These are phyloP conservation scores for Coemansia sp. DNA, from an alignment of 192 early-diverging fungal species.

Conservation along the genomic window DNA sequence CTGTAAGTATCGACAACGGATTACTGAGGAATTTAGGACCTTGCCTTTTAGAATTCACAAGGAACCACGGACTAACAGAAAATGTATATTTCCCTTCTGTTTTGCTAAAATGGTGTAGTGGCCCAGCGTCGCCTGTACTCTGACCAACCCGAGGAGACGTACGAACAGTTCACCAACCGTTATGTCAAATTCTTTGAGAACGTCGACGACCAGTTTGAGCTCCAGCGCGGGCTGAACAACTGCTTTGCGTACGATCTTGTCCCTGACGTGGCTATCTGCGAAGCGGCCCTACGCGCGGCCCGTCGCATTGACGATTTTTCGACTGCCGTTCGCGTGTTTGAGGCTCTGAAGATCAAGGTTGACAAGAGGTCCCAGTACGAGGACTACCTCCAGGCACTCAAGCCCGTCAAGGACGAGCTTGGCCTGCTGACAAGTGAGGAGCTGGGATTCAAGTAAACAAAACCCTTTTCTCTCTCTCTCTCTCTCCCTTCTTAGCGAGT, in stretches of 20 bases:
- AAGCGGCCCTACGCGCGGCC: slow-evolving; percentile 85
- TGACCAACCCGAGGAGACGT: slow-evolving; percentile 70
- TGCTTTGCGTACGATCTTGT: slow-evolving; percentile 95
- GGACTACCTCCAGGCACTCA: slow-evolving; percentile 85
- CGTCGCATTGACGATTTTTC: slow-evolving; percentile 93
- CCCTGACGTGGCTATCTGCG: slow-evolving; percentile 84
- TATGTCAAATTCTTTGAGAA: slow-evolving; percentile 81
- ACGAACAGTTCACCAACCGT: slow-evolving; percentile 74
- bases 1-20: slow-evolving; percentile 33
- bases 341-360: slow-evolving; percentile 89
- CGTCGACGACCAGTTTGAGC: slow-evolving; percentile 93
- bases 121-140: slow-evolving; percentile 65
- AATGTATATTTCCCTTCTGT: not conserved
- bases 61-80: not conserved
- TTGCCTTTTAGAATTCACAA: not conserved
- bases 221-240: slow-evolving; percentile 97
- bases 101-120: slow-evolving; percentile 14
- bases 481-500: not conserved
- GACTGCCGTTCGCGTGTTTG: slow-evolving; percentile 90
- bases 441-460: slow-evolving; percentile 64
- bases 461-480: not conserved
- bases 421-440: slow-evolving; percentile 89
- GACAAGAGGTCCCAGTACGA: slow-evolving; percentile 83
- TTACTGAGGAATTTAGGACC: not conserved
- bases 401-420: slow-evolving; percentile 82